Evolutionary conservation across 2,329 filamentous ascomycete species (phyloP).

Genomic region (Lasiodiplodia sp.): DNA sequence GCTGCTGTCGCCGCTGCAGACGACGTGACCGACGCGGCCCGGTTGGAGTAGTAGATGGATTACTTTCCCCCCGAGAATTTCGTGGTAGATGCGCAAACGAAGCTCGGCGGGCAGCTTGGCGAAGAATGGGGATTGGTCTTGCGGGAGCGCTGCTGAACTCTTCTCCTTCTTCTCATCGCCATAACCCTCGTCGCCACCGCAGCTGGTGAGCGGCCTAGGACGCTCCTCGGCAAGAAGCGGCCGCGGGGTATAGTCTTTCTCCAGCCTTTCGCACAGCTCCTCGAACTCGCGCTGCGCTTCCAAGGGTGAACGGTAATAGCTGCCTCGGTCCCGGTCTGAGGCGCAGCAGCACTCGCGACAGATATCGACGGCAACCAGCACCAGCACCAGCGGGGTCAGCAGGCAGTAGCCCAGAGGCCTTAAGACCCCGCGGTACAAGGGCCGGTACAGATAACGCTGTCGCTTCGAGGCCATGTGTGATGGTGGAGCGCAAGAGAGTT

Average conservation of each 20-base stretch:
- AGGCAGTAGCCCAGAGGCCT: background rate
- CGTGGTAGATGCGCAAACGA: slow-evolving; percentile 10
- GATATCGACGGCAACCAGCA: background rate
- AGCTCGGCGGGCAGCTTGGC: slow-evolving; percentile 2
- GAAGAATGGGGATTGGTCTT: background rate
- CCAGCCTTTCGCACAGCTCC: background rate
- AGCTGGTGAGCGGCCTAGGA: background rate
- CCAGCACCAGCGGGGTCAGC: background rate
- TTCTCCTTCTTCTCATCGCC: background rate
- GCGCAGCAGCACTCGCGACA: background rate
- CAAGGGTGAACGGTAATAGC: background rate
- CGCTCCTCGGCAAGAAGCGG: background rate
- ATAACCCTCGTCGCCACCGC: no score
- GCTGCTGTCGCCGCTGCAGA: background rate
- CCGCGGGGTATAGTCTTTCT: background rate
- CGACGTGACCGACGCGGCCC: background rate
- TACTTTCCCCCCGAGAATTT: background rate
- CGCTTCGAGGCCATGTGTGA: background rate
- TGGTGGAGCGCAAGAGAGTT: no score
- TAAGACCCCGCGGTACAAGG: background rate
- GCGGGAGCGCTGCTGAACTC: background rate
- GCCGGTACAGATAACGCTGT: slow-evolving; percentile 6
- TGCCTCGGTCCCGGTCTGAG: background rate
- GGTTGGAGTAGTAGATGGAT: slow-evolving; percentile 2
- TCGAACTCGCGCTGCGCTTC: no score